Percentiles rank a stretch among this genome's conserved stretches.
These are phyloP conservation scores for Moringa oleifera DNA, from an alignment of 345 rosid genomes.

Conservation along the genomic window DNA sequence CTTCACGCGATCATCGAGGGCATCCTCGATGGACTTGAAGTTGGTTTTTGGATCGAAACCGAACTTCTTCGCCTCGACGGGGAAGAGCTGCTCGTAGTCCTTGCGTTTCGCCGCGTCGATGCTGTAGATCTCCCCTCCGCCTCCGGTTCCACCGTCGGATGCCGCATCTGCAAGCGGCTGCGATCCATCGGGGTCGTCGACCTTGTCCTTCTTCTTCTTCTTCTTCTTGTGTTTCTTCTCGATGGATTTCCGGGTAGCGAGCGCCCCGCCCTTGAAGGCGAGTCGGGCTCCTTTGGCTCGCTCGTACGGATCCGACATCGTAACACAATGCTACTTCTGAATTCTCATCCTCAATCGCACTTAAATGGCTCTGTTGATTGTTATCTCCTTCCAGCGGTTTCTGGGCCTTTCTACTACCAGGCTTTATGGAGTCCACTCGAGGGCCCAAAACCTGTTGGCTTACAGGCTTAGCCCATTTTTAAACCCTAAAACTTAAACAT, in stretches of 20 bases:
- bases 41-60: slow-evolving; percentile 57
- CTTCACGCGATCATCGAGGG: slow-evolving; percentile 93
- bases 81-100: slow-evolving; percentile 85
- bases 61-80: slow-evolving; percentile 81
- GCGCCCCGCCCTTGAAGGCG: slow-evolving; percentile 69
- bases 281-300: slow-evolving; percentile 63
- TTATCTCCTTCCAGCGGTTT: too few species aligned
- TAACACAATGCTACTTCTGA: too few species aligned
- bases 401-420: too few species aligned
- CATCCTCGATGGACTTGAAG: slow-evolving; percentile 54
- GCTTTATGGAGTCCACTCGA: too few species aligned
- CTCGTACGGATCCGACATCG: slow-evolving; percentile 76
- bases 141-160: slow-evolving; percentile 13
- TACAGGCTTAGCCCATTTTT: too few species aligned
- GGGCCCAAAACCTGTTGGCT: too few species aligned
- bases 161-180: slow-evolving; percentile 21
- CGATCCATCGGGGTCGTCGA: slow-evolving; percentile 10
- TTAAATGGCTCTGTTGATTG: too few species aligned
- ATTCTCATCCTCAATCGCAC: too few species aligned
- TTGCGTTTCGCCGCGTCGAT: slow-evolving; percentile 83
- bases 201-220: slow-evolving; percentile 29
- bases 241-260: slow-evolving; percentile 61
- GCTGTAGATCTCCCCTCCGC: slow-evolving; percentile 39
- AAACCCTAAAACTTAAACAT: too few species aligned
- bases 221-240: slow-evolving; percentile 64